These are phyloP conservation scores for Bimuria novae-zelandiae DNA, from an alignment of 2,329 filamentous ascomycete genomes.

Conservation along the genomic window DNA sequence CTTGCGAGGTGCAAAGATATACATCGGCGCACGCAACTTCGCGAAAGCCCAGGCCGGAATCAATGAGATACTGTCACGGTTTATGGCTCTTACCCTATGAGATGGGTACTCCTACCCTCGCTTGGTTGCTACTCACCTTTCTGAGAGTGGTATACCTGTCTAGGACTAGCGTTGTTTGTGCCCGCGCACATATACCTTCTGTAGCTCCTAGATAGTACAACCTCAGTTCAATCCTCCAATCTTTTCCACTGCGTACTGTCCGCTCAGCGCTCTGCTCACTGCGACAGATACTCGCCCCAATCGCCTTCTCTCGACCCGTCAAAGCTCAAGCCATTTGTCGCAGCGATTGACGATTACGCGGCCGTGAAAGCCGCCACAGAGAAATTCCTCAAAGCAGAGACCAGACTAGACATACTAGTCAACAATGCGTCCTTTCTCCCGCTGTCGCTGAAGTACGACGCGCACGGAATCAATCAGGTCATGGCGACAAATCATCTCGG, in stretches of 20 bases:
- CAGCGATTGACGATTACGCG: slow-evolving; percentile 41
- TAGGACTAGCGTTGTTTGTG: too few species aligned
- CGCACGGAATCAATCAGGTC: slow-evolving; percentile 23
- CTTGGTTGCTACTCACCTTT: too few species aligned
- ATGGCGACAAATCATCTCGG: slow-evolving; percentile 47
- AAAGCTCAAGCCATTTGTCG: slow-evolving; percentile 42
- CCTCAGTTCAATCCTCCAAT: too few species aligned
- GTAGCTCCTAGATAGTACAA: too few species aligned
- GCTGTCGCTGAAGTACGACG: slow-evolving; percentile 17
- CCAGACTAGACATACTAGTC: slow-evolving; percentile 47
- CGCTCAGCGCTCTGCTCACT: too few species aligned
- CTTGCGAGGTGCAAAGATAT: slow-evolving; percentile 18
- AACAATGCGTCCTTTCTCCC: slow-evolving; percentile 35
- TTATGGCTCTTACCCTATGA: too few species aligned
- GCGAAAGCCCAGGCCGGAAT: slow-evolving; percentile 13
- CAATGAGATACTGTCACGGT: slow-evolving; percentile 10
- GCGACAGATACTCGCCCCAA: too few species aligned
- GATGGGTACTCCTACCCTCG: too few species aligned
- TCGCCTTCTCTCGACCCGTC: slow-evolving; percentile 5
- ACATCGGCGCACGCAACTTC: slow-evolving; percentile 15
- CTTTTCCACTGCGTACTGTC: too few species aligned
- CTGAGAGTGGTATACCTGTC: too few species aligned
- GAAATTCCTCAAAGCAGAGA: slow-evolving; percentile 43
- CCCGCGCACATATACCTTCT: too few species aligned
- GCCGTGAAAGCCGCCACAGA: slow-evolving; percentile 46